Evolutionary conservation across 495 filamentous ascomycete genomes (phyloP).

Genomic region (Penicillium nucicola): DNA sequence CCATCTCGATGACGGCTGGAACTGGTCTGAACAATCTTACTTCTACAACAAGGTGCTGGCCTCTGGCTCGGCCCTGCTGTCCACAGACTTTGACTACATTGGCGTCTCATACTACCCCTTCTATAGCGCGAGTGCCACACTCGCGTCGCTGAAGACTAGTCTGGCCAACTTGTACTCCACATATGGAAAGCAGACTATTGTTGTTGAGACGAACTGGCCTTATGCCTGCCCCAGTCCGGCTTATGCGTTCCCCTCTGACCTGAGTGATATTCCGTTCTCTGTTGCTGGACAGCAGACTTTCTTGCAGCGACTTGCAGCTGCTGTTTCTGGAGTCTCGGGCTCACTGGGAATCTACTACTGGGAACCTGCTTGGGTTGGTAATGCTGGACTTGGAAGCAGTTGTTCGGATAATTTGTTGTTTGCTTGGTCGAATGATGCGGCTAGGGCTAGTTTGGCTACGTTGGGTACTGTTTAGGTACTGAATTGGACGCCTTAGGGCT

Average conservation of each 20-base stretch:
- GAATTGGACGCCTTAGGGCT: no score
- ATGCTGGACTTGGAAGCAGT: constrained; percentile 56
- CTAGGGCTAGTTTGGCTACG: constrained; percentile 29
- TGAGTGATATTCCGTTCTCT: constrained; percentile 55
- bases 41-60: constrained; percentile 59
- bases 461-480: constrained; percentile 24
- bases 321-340: constrained; percentile 47
- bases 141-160: constrained; percentile 51
- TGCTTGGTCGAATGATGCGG: constrained; percentile 25
- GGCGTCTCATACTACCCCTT: constrained; percentile 72
- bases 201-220: constrained; percentile 69
- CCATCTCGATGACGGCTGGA: constrained; percentile 69
- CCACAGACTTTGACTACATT: constrained; percentile 64
- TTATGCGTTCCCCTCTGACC: constrained; percentile 56
- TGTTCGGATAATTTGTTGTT: constrained; percentile 50
- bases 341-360: constrained; percentile 63
- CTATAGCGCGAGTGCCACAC: constrained; percentile 52
- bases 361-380: constrained; percentile 69
- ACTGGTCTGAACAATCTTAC: constrained; percentile 59
- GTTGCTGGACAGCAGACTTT: constrained; percentile 58
- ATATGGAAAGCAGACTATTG: constrained; percentile 58
- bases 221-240: constrained; percentile 52
- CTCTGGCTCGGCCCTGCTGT: constrained; percentile 42
- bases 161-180: constrained; percentile 55
- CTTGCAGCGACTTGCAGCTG: constrained; percentile 50